Evolutionary conservation across 1,284 basidiomycete genomes (phyloP), one percentile per base, ranked within the genome.

Genomic region (Microbotryomycetes sp.): DNA sequence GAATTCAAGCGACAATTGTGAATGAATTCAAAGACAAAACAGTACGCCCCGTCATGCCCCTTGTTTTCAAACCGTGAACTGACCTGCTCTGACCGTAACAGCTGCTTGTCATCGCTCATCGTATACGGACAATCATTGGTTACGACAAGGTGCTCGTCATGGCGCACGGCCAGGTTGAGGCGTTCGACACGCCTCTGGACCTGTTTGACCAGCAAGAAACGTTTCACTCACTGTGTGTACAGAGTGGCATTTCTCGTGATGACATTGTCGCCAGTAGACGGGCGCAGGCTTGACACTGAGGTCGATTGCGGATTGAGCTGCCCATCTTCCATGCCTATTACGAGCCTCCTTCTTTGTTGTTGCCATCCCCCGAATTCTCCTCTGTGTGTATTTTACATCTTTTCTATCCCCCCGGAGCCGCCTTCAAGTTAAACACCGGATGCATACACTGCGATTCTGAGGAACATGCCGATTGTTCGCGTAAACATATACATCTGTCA

Each of bases 101-200:
- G 46, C 53, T 66, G 9, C 7, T 66, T 3, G 84, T 82, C 71
- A 87, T 88, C 65, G 86, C 86, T 6, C 81, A 79, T 69, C 80
- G 88, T 12, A 76, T 89, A 51, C 85, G 86, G 56, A 92, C 89
- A 0, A 90, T 92, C 70, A 80, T 92, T 58, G 81, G 81, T 0
- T 91, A 89, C 73, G 88, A 92, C 76, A 78, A 84, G 15, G 87
- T 91, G 60, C 80, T 89, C 4, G 87, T 90, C 49, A 84, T 93
- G 70, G 84, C 88, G 66, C 80, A 82, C 31, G 90, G 90, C 0
- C 76, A 75, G 23, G 81, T 90, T 58, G 83, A 81, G 36, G 84
- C 87, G 74, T 86, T 85, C 70, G 87, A 85, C 65, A 80, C 83
- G 1, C 87, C 87, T 0, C 71, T 81, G 30, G 79, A 78, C 25